Evolutionary conservation across 345 rosid genomes (phyloP).

Genomic region (Citrus sp.): DNA sequence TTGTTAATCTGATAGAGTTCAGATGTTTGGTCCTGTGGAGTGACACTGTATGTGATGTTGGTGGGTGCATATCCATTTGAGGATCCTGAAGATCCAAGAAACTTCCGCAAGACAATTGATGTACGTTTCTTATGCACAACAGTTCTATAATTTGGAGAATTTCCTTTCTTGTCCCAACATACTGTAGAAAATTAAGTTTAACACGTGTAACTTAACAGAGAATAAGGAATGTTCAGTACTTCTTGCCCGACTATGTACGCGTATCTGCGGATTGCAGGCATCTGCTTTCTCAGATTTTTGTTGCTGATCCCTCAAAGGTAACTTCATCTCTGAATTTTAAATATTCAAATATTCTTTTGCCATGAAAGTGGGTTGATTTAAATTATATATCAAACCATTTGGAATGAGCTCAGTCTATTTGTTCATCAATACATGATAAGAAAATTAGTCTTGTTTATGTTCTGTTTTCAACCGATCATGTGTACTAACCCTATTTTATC

Average conservation of each 20-base stretch:
- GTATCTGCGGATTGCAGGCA: constrained; percentile 58
- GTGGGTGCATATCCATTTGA: constrained; percentile 78
- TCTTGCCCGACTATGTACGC: constrained; percentile 66
- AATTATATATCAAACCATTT: neutral
- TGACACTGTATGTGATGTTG: constrained; percentile 72
- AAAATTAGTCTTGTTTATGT: neutral
- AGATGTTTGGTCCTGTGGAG: constrained; percentile 87
- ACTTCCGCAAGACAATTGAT: constrained; percentile 67
- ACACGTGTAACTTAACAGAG: constrained; percentile 34
- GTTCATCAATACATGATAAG: neutral
- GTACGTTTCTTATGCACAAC: constrained; percentile 29
- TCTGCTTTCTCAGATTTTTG: constrained; percentile 59
- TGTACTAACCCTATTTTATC: neutral
- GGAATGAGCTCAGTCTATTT: neutral
- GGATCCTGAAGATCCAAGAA: constrained; percentile 71
- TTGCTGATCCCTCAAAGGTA: constrained; percentile 69
- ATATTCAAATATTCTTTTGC: neutral
- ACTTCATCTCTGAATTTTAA: neutral
- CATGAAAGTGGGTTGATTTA: neutral
- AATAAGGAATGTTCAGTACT: constrained; percentile 58
- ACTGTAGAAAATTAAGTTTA: neutral
- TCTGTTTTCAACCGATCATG: neutral
- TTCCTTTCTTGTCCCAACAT: neutral
- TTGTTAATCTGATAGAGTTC: constrained; percentile 37
- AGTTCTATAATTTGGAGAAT: neutral